Base-by-base conservation (phyloP, 306 rosid species). In the Purshia tridentata region DNA sequence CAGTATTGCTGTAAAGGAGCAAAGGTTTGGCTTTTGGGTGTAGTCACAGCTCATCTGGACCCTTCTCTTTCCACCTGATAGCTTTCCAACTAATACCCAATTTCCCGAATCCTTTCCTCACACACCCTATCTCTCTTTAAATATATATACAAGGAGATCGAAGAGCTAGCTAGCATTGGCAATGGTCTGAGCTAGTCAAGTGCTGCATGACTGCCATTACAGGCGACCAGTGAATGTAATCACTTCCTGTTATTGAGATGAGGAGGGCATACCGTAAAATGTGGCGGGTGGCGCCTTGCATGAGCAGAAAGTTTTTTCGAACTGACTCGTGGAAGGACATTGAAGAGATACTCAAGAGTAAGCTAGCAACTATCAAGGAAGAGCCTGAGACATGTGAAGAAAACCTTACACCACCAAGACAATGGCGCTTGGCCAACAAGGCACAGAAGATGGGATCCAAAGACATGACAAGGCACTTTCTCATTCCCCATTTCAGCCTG, bases 291-390 rank as follows among this genome's bases (percentile, higher is more conserved):
- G 91, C 88, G 84, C 93, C 92, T 22, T 90, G 91, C 78, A 80
- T 86, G 15, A 81, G 84, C 70, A 64, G 86, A 58, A 87, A 83
- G 60, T 76, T 56, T 40, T 53, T 85, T 63, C 54, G 86, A 69
- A 77, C 78, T 4, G 89, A 86, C 4, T 90, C 89, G 1, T 81
- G 80, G 81, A 83, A 81, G 65, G 92, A 86, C 72, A 86, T 83
- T 72, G 93, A 86, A 68, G 88, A 88, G 29, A 86, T 90, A 74
- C 81, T 88, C 76, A 84, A 88, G 82, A 80, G 85, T 77, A 90
- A 88, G 86, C 91, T 90, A 77, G 79, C 91, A 54, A 88, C 91
- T 9, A 90, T 90, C 55, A 77, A 65, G 58, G 96, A 90, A 77
- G 96, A 88, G 72, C 89, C 93, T n/a, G 96, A 90, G 42, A 51